Percentiles rank a stretch among this genome's conserved stretches.
These are phyloP conservation scores for Brachypodium distachyon DNA, from an alignment of 202 grass and related monocot genomes.

Conservation along the genomic window DNA sequence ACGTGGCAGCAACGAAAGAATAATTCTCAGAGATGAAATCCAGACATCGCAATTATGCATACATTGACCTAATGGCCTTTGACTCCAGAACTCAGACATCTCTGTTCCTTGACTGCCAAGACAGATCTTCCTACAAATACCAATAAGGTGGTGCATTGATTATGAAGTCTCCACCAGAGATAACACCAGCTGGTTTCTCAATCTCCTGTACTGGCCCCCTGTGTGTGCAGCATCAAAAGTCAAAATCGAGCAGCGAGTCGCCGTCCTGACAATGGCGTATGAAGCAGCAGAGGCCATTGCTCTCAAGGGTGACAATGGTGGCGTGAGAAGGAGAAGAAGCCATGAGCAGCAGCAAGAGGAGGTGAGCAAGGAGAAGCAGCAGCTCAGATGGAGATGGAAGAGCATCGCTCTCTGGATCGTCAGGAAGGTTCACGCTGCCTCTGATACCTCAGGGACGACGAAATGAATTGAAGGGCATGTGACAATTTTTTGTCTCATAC, in stretches of 20 bases:
- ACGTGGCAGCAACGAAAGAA: not conserved
- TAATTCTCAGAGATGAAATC: not conserved
- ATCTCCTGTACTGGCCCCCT: too few species aligned
- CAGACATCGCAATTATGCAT: not conserved
- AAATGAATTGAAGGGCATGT: not conserved
- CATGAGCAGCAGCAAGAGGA: not conserved
- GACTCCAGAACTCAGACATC: not conserved
- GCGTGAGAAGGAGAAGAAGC: not conserved
- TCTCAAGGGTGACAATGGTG: not conserved
- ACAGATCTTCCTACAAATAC: conserved; percentile 14
- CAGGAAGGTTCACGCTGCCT: not conserved
- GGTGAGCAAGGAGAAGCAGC: not conserved
- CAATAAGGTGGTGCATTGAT: not conserved
- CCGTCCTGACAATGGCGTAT: conserved; percentile 11
- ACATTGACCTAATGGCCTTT: not conserved
- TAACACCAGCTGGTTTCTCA: not conserved
- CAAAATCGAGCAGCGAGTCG: not conserved
- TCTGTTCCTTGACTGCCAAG: conserved; percentile 22
- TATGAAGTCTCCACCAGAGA: not conserved
- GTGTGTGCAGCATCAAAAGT: not conserved
- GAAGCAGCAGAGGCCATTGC: conserved; percentile 23
- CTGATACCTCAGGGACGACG: not conserved
- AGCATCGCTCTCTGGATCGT: not conserved
- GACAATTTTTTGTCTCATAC: not conserved
- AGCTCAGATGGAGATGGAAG: not conserved